Base-by-base conservation (phyloP, 257 asterid species). In the Lantana camara region DNA sequence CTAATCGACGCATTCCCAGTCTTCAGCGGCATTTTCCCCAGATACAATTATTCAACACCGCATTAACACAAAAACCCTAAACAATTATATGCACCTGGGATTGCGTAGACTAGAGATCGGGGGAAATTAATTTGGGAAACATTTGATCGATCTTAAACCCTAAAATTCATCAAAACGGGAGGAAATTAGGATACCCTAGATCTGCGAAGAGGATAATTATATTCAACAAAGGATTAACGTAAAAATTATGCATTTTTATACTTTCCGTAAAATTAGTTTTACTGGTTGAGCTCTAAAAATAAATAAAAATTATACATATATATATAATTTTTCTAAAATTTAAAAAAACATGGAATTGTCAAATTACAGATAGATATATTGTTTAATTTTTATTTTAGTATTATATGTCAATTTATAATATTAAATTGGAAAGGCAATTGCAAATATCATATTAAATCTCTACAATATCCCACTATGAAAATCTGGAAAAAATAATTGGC, bases 1-100 rank as follows among this genome's bases (percentile, higher is more conserved):
- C 95, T 82, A 50, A 76, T 72, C 67, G 96, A 84, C 48, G 85
- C 69, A 82, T 70, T 85, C 12, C 80, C 82, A 47, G 77, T 73
- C 82, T 77, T 86, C 57, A 69, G 73, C 49, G 79, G 73, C 96
- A 90, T 90, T 74, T 65, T 70, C 15, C n/a, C 49, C 76, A 54
- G 60, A 53, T 74, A n/a, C 23, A 59, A 54, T 17, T 42, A 55
- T 21, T 48, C 63, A 47, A 57, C 53, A 32, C 60, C 57, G 54
- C 49, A 60, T 42, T 58, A 10, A 15, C 62, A 61, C 59, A 60
- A 70, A 50, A 17, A 12, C 60, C 65, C 51, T 23, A 9, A 38
- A 27, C 5, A 14, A 35, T 30, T n/a, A 21, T 66, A 0, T 19
- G 0, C 45, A 60, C 52, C 66, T 10, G 19, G 5, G 54, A 8